A percentile compares a stretch with the other conserved stretches of the same genome.
These are phyloP conservation scores for Trichosporon faecale DNA, from an alignment of 1,284 basidiomycete species.

Conservation along the genomic window DNA sequence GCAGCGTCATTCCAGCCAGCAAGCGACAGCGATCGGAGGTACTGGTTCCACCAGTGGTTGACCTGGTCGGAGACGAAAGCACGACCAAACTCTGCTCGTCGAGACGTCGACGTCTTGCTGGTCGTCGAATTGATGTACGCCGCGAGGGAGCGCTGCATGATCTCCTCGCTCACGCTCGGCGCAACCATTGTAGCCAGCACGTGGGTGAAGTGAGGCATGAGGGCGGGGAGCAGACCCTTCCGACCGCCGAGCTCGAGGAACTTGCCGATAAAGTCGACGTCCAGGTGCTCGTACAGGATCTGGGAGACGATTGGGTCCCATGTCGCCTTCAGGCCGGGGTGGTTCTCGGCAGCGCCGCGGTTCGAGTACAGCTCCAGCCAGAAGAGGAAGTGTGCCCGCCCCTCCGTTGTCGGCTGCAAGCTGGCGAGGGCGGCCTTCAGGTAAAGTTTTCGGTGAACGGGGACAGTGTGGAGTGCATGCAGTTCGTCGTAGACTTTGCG, in stretches of 20 bases:
- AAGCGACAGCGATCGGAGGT: conserved; percentile 28
- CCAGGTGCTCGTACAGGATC: conserved; percentile 23
- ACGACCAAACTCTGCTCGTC: conserved; percentile 19
- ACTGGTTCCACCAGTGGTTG: conserved; percentile 32
- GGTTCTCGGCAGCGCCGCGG: conserved; percentile 31
- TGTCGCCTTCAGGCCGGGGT: conserved; percentile 26
- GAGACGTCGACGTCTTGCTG: conserved; percentile 24
- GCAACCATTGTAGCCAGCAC: conserved; percentile 29
- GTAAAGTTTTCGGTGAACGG: conserved; percentile 35
- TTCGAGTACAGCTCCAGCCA: conserved; percentile 45
- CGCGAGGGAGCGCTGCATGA: conserved; percentile 20
- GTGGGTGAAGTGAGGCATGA: conserved; percentile 28
- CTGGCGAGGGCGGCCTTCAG: conserved; percentile 29
- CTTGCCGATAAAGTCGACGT: conserved; percentile 28
- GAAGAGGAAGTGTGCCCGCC: conserved; percentile 28
- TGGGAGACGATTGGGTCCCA: conserved; percentile 35
- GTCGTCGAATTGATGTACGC: conserved; percentile 28
- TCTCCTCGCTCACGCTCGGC: conserved; percentile 21
- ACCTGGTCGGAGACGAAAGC: conserved; percentile 23
- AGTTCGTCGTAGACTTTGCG: conserved; percentile 37
- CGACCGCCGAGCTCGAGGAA: conserved; percentile 29
- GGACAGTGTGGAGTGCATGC: conserved; percentile 25
- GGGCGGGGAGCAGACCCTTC: conserved; percentile 39
- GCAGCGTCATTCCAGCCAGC: conserved; percentile 34
- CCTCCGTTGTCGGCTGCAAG: conserved; percentile 15